Evolutionary conservation across 169 alveolate genomes (phyloP).

Genomic region (Nephromyces sp.): DNA sequence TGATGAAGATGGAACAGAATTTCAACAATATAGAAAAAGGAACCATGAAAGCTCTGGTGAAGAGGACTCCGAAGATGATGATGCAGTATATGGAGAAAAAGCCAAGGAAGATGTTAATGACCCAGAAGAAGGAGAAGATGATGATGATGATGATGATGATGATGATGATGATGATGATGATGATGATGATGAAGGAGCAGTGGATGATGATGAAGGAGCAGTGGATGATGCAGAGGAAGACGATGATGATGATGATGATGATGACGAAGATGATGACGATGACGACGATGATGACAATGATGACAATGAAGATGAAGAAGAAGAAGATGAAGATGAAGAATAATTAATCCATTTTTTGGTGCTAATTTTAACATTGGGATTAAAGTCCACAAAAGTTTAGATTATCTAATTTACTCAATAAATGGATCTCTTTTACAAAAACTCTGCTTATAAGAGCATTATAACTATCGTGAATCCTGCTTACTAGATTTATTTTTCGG

Average conservation of each 20-base stretch:
- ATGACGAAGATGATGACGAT: neutral
- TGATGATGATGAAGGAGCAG: constrained; percentile 1
- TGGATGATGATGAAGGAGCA: neutral
- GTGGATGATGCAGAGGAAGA: neutral
- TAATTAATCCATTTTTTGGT: too few species aligned
- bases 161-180: constrained; percentile 12
- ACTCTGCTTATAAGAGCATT: too few species aligned
- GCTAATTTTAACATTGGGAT: too few species aligned
- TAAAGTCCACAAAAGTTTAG: too few species aligned
- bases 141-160: neutral
- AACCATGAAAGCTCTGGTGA: neutral
- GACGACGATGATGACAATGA: neutral
- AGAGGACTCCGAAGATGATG: neutral
- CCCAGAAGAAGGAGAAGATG: neutral
- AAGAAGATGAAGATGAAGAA: neutral
- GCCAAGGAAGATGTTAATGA: neutral
- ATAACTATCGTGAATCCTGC: too few species aligned
- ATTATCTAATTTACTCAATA: too few species aligned
- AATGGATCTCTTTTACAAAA: too few species aligned
- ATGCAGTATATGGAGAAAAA: neutral
- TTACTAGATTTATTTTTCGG: too few species aligned
- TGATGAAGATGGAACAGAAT: too few species aligned
- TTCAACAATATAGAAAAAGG: too few species aligned
- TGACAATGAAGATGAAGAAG: neutral
- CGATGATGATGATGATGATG: neutral